Percentiles rank a stretch among this genome's conserved stretches.
phyloP scores from a whole-genome alignment of 1,284 basidiomycete species.

The Butyriboletus regius region DNA sequence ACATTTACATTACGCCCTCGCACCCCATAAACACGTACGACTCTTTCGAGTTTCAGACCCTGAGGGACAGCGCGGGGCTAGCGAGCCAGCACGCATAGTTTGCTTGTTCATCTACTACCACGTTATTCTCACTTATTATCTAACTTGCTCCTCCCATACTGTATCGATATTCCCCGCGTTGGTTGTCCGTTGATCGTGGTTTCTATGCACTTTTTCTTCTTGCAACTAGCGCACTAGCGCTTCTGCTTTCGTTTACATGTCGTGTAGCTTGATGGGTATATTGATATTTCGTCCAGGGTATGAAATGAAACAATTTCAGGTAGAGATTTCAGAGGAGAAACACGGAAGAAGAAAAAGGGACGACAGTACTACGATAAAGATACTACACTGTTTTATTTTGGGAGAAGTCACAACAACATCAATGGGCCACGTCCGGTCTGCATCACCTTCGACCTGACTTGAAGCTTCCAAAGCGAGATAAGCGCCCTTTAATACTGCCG shows the following conservation, averaged over 20 bases:
- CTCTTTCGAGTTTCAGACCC: conserved; percentile 30
- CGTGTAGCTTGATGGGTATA: conserved; percentile 19
- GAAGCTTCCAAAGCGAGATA: conserved; percentile 66
- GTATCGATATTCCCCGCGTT: conserved; percentile 23
- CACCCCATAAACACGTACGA: conserved; percentile 24
- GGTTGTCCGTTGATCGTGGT: conserved; percentile 2
- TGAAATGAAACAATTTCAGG: conserved; percentile 9
- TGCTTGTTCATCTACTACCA: not conserved
- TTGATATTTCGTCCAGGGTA: conserved; percentile 21
- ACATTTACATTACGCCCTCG: conserved; percentile 14
- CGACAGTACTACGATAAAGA: conserved; percentile 1
- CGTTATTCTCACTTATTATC: conserved; percentile 21
- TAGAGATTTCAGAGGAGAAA: not conserved
- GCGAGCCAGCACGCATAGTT: conserved; percentile 21
- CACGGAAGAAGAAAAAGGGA: not conserved
- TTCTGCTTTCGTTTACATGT: conserved; percentile 8
- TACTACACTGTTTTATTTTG: conserved; percentile 1
- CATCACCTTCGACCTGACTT: conserved; percentile 54
- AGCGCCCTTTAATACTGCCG: conserved; percentile 54
- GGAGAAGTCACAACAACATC: not conserved
- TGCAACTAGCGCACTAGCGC: conserved; percentile 12
- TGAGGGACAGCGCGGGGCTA: conserved; percentile 21
- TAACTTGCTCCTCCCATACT: conserved; percentile 16
- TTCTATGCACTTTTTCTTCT: conserved; percentile 1
- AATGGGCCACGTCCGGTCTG: too few relatives aligned